Percentiles rank a stretch among this genome's conserved stretches.
These are phyloP conservation scores for Arthrobotrys musiformis DNA, from an alignment of 2,329 filamentous ascomycete species.

Conservation along the genomic window DNA sequence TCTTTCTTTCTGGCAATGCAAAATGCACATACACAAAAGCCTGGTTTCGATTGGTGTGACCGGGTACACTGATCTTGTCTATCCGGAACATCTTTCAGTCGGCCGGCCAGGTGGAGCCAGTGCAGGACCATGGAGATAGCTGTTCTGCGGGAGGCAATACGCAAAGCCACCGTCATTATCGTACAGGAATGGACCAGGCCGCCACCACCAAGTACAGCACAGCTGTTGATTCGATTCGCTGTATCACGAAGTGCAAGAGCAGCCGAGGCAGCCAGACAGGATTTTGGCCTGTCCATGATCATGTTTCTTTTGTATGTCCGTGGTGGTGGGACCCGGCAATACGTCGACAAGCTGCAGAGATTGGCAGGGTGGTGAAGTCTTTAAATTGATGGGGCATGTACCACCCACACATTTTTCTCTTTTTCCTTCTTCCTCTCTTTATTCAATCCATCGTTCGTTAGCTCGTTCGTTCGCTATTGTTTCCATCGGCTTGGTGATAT, in stretches of 20 bases:
- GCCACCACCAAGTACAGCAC: no score
- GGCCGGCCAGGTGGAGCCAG: conserved; percentile 14
- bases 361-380: conserved; percentile 28
- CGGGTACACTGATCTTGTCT: conserved; percentile 6
- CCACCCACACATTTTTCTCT: conserved; percentile 25
- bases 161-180: conserved; percentile 55
- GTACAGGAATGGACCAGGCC: conserved; percentile 29
- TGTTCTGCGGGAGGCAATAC: conserved; percentile 23
- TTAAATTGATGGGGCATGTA: conserved; percentile 34
- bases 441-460: not conserved
- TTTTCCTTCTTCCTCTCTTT: not conserved
- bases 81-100: conserved; percentile 10
- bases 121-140: conserved; percentile 33
- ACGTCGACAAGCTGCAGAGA: conserved; percentile 25
- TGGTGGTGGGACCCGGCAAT: conserved; percentile 25
- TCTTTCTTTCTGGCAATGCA: not conserved
- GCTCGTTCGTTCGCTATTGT: not conserved
- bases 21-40: not conserved
- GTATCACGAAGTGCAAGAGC: conserved; percentile 42
- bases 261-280: conserved; percentile 24
- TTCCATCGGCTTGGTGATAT: no score
- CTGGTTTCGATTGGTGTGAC: conserved; percentile 19
- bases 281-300: not conserved
- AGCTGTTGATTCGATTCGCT: conserved; percentile 1
- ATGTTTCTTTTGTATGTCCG: conserved; percentile 1